Conservation (phyloP, 1,284 basidiomycete genomes). For the Fistulina hepatica region DNA sequence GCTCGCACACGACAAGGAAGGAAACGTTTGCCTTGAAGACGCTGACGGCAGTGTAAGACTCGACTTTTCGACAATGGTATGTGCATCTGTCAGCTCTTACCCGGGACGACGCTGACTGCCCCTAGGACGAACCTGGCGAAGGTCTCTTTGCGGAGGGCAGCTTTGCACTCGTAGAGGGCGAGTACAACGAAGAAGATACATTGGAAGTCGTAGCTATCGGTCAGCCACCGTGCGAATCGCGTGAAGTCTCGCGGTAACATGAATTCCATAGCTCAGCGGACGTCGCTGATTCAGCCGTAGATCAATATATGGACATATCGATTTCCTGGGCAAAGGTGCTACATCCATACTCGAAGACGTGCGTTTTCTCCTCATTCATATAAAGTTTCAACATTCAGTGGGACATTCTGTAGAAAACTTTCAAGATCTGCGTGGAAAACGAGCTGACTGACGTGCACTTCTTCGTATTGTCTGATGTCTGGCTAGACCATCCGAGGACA, state of each 20-base stretch:
- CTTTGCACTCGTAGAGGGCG: slow-evolving; percentile 91
- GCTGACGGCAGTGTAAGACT: slow-evolving; percentile 85
- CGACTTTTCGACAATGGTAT: slow-evolving; percentile 80
- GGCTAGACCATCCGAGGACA: slow-evolving; percentile 85
- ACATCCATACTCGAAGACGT: slow-evolving; percentile 92
- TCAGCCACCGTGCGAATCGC: slow-evolving; percentile 90
- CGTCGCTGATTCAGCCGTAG: slow-evolving; percentile 29
- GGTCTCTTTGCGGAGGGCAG: slow-evolving; percentile 96
- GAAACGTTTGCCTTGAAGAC: slow-evolving; percentile 86
- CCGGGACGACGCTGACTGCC: slow-evolving; percentile 6
- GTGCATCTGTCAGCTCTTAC: slow-evolving; percentile 19
- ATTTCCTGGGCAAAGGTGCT: slow-evolving; percentile 89
- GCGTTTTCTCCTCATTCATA: slow-evolving; percentile 19
- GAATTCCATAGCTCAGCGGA: slow-evolving; percentile 4
- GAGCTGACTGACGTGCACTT: slow-evolving; percentile 76
- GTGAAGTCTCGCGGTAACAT: slow-evolving; percentile 67
- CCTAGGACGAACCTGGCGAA: slow-evolving; percentile 83
- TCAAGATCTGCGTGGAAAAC: slow-evolving; percentile 47
- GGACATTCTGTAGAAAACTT: slow-evolving; percentile 35
- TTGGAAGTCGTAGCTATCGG: slow-evolving; percentile 90
- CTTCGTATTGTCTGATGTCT: slow-evolving; percentile 91
- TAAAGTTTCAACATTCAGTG: slow-evolving; percentile 1
- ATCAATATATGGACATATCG: slow-evolving; percentile 87
- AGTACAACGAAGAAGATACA: slow-evolving; percentile 87
- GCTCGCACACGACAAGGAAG: slow-evolving; percentile 84